Base-by-base conservation (phyloP, 306 rosid species). In the Fragaria vesca region DNA sequence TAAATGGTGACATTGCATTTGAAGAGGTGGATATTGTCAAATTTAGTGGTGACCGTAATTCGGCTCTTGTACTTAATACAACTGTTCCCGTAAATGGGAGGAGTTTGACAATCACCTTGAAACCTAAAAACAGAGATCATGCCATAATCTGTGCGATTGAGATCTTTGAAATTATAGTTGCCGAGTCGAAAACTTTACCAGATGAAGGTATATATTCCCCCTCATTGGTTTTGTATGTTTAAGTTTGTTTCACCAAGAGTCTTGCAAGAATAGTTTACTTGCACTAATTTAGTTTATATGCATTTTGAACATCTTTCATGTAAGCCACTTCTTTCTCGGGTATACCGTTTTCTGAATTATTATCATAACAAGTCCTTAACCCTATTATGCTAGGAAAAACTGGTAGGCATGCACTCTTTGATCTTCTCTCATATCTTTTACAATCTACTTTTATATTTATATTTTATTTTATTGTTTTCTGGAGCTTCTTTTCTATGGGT, bases 141-240 rank as follows among this genome's bases (percentile, higher is more conserved):
- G 94, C 91, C 80, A 85, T 88, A 79, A 88, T 95, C 81, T 93
- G 80, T 84, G 99, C 97, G 75, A 84, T 95, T 52, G 99, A 95
- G 85, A 88, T 95, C 40, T 90, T 89, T 78, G 99, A 93, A 81
- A 79, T 93, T 80, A 85, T 95, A 74, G n/a, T 48, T 54, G 79
- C 88, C 0, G 99, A 95, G 77, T 83, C 88, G 26, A 88, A 81
- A 84, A 93, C 99, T 58, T 85, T 84, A 76, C 81, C 85, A 78
- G 90, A 93, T 63, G 99, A 95, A 95, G 99, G 99, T 93, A 87
- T 48, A 63, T 69, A 51, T 30, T 13, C 5, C 10, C 17, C 69
- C 43, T 20, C 73, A 47, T 57, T 52, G 67, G 48, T 71, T 36
- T 75, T 73, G 36, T 38, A 28, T 32, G 43, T 52, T 76, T 28